Conservation (phyloP, 164 flowering plant genomes). For the Piper betle region DNA sequence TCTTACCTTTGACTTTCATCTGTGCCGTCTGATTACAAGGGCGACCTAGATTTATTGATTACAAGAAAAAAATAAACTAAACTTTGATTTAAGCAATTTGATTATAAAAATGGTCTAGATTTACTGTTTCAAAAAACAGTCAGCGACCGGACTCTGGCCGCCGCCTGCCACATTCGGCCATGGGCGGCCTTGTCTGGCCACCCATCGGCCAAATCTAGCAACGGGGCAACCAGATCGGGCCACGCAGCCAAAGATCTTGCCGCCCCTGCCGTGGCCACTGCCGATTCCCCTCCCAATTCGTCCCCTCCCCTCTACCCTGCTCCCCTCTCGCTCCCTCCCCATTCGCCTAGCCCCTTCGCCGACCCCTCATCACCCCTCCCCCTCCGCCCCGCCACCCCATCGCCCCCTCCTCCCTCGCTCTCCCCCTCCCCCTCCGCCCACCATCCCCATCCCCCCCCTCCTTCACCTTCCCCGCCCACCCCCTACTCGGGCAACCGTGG, state of each 20-base stretch:
- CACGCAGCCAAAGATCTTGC: too few relatives aligned
- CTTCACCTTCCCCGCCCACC: background rate
- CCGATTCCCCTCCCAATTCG: background rate
- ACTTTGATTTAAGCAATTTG: too few relatives aligned
- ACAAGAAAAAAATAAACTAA: background rate
- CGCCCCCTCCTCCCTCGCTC: background rate
- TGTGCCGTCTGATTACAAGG: too few relatives aligned
- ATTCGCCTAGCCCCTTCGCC: background rate
- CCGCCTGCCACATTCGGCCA: too few relatives aligned
- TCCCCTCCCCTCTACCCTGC: background rate
- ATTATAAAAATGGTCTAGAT: background rate
- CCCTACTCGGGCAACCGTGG: too few relatives aligned
- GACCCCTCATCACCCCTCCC: background rate
- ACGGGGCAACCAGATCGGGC: too few relatives aligned
- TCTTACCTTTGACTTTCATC: too few relatives aligned
- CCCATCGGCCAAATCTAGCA: too few relatives aligned
- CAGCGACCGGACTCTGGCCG: too few relatives aligned
- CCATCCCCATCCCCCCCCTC: background rate
- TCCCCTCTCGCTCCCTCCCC: background rate
- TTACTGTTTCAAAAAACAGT: background rate
- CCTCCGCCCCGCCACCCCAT: background rate
- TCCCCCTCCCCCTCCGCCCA: background rate
- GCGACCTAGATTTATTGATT: too few relatives aligned
- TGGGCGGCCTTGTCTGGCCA: too few relatives aligned
- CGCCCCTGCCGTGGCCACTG: background rate